Conservation (phyloP, 1,284 basidiomycete species). For the Ustilago xerochloae region DNA sequence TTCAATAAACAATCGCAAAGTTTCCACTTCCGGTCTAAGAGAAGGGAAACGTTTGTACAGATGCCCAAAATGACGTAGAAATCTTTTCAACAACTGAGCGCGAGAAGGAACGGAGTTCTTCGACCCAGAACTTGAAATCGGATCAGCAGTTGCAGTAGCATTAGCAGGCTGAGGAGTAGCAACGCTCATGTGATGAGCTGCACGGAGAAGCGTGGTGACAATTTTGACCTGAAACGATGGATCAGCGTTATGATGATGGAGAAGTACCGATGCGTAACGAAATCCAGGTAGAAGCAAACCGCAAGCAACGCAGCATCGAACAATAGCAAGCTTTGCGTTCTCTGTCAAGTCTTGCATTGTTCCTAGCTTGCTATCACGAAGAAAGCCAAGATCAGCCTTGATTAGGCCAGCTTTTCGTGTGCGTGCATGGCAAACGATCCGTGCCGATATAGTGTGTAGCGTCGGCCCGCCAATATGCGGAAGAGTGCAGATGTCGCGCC, state of each 20-base stretch:
- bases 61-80: constrained; percentile 23
- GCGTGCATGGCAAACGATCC: constrained; percentile 35
- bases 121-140: too few species aligned
- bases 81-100: constrained; percentile 30
- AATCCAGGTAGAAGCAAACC: constrained; percentile 19
- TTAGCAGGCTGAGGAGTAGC: not conserved
- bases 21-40: constrained; percentile 8
- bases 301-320: constrained; percentile 26
- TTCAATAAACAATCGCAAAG: constrained; percentile 20
- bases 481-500: constrained; percentile 24
- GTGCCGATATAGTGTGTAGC: constrained; percentile 31
- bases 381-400: constrained; percentile 23
- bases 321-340: constrained; percentile 11
- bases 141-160: too few species aligned
- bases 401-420: constrained; percentile 27
- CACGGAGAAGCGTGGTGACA: constrained; percentile 21
- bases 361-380: constrained; percentile 1
- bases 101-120: constrained; percentile 15
- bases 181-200: constrained; percentile 19
- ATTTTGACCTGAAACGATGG: not conserved
- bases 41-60: constrained; percentile 8
- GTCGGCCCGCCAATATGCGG: constrained; percentile 17
- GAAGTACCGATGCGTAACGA: constrained; percentile 2
- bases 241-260: not conserved
- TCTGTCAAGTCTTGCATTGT: constrained; percentile 21